Base-by-base conservation (phyloP, 768 basidiomycete genomes). In the Fomitopsis pulvina region DNA sequence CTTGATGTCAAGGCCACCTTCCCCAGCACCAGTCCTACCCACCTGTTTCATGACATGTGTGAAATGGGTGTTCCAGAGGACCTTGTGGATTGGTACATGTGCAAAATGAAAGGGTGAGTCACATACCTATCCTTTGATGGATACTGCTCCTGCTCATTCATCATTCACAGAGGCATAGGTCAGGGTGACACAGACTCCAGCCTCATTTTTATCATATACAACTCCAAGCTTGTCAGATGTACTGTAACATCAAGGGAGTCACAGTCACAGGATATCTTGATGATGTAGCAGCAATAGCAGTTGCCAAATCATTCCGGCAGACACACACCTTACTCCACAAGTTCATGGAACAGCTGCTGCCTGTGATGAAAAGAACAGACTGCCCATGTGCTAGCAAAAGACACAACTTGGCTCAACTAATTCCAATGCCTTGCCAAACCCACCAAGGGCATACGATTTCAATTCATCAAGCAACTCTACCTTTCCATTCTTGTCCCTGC, bases 201-300 rank as follows among this genome's bases (percentile, higher is more conserved):
- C 47, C 50, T 68, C 0, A 42, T 63, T 0, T 69, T n/a, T n/a
- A n/a, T n/a, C n/a, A n/a, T n/a, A n/a, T n/a, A n/a, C n/a, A n/a
- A n/a, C n/a, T n/a, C n/a, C n/a, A n/a, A n/a, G n/a, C n/a, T n/a
- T n/a, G n/a, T n/a, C n/a, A n/a, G n/a, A n/a, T n/a, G n/a, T n/a
- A n/a, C n/a, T n/a, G n/a, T n/a, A n/a, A n/a, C n/a, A n/a, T n/a
- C n/a, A n/a, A n/a, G n/a, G n/a, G n/a, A n/a, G n/a, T n/a, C n/a
- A n/a, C n/a, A n/a, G n/a, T n/a, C n/a, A n/a, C n/a, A n/a, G n/a
- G n/a, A n/a, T n/a, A n/a, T n/a, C n/a, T n/a, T 65, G 43, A 53
- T 62, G 8, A 60, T 67, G 9, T 69, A 66, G 51, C 70, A 69
- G 45, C n/a, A n/a, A n/a, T n/a, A n/a, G n/a, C n/a, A n/a, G n/a